phyloP scores from a whole-genome alignment of 768 basidiomycete species.

The Hirschioporus abietinus region DNA sequence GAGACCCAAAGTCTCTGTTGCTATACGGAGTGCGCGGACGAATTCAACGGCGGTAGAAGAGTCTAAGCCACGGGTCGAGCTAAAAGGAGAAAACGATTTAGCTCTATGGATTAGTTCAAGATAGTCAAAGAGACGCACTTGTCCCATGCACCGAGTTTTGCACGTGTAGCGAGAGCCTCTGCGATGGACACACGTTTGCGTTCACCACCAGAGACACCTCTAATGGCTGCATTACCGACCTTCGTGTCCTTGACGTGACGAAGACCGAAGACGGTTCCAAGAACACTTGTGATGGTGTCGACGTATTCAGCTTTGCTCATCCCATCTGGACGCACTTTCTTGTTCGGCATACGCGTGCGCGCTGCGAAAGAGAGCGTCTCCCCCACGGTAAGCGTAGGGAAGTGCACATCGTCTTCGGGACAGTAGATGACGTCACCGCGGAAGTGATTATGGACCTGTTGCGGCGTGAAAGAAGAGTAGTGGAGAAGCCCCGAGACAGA shows the following conservation, averaged over 20 bases:
- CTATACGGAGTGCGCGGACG: constrained; percentile 50
- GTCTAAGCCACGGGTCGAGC: constrained; percentile 46
- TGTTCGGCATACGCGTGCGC: constrained; percentile 25
- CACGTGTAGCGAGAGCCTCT: constrained; percentile 58
- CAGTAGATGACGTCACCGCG: constrained; percentile 30
- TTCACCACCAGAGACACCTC: constrained; percentile 74
- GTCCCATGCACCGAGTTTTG: constrained; percentile 69
- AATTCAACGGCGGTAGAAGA: constrained; percentile 57
- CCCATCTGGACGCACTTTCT: constrained; percentile 24
- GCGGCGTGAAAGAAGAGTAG: constrained; percentile 34
- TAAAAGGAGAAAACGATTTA: constrained; percentile 29
- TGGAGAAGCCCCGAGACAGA: constrained; percentile 32
- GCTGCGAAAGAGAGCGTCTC: constrained; percentile 24
- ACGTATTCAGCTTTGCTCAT: constrained; percentile 15
- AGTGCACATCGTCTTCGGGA: constrained; percentile 36
- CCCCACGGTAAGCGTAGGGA: constrained; percentile 31
- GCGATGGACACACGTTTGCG: constrained; percentile 77
- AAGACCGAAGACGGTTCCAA: constrained; percentile 71
- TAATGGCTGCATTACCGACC: constrained; percentile 72
- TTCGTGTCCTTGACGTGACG: constrained; percentile 64
- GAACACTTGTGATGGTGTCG: constrained; percentile 28
- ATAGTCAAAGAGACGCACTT: constrained; percentile 47
- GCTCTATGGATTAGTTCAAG: constrained; percentile 31
- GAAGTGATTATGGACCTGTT: constrained; percentile 31
- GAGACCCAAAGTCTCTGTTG: constrained; percentile 39